Base-by-base conservation (phyloP, 2,329 filamentous ascomycete species). In the Cladosporium halotolerans region DNA sequence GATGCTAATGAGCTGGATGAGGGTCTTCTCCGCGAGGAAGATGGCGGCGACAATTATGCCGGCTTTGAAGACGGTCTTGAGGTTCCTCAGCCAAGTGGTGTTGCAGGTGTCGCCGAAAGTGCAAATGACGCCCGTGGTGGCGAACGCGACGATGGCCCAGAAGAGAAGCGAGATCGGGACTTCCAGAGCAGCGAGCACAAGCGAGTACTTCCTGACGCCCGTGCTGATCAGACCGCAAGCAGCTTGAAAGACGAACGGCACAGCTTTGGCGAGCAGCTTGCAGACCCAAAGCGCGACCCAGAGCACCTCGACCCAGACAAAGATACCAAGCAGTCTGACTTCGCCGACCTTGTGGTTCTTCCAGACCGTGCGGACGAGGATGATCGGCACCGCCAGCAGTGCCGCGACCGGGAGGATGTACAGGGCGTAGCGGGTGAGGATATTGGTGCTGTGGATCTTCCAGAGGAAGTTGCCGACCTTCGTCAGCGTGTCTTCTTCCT, bases 1-100 rank as follows among this genome's bases (percentile, higher is more conserved):
- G 62, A 89, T 82, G 61, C 82, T 83, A 62, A 88, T 85, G 34
- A 88, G 73, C 67, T 88, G 85, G 16, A 89, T 80, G 49, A 88
- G 74, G 38, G 82, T 76, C 70, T 86, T 88, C 69, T 88, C 84
- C 9, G 72, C 80, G 4, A 88, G 75, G 57, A 85, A 82, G 10
- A 88, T 77, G 34, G 82, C 76, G 0, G 82, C 79, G 1, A 82
- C 83, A 41, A 83, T 77, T 54, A 88, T 80, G 36, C 78, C 69
- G 4, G 83, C 80, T 28, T 79, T 77, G 16, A 87, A 73, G 13
- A 88, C 74, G 40, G 74, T 79, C 54, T 76, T 75, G 55, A 88
- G 45, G 3, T 71, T 72, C 16, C 66, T 66, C 57, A 78, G 18
- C 50, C 50, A 53, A 11, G 41, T 18, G 3, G 23, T 23, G 9